Percentiles rank a stretch among this genome's conserved stretches.
Conservation (phyloP, 441 rosid genomes). For the Omphalea diandra region DNA sequence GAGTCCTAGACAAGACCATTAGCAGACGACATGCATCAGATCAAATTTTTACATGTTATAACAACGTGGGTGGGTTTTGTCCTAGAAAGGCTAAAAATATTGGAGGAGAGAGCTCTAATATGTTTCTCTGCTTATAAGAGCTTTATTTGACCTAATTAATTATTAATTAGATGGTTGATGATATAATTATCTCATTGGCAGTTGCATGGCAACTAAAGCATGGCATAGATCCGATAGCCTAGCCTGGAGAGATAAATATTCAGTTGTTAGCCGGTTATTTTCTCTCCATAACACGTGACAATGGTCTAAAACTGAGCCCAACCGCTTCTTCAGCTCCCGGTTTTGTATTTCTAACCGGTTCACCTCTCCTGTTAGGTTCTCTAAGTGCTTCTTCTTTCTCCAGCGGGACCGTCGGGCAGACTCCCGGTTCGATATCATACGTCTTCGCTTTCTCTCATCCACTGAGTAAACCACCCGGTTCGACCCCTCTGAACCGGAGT, state of each 20-base stretch:
- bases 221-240: constrained; percentile 52
- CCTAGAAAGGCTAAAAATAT: background rate
- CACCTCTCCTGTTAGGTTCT: constrained; percentile 48
- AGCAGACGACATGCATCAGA: constrained; percentile 5
- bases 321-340: constrained; percentile 49
- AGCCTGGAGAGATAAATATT: constrained; percentile 42
- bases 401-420: constrained; percentile 80
- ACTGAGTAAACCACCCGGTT: constrained; percentile 29
- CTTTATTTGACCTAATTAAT: constrained; percentile 3
- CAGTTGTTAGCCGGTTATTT: constrained; percentile 52
- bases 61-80: constrained; percentile 14
- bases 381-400: constrained; percentile 72
- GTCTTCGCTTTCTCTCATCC: constrained; percentile 62
- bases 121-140: constrained; percentile 22
- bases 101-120: constrained; percentile 25
- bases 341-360: constrained; percentile 48
- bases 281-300: constrained; percentile 41
- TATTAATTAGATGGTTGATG: background rate
- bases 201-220: constrained; percentile 35
- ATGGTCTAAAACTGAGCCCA: constrained; percentile 36
- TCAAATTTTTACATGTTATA: constrained; percentile 21
- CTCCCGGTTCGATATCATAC: constrained; percentile 83
- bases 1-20: constrained; percentile 11
- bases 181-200: background rate
- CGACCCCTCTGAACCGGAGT: constrained; percentile 39